A percentile compares a stretch with the other conserved stretches of the same genome.
These are phyloP conservation scores for Eimeria necatrix DNA, from an alignment of 169 alveolate genomes.

Conservation along the genomic window DNA sequence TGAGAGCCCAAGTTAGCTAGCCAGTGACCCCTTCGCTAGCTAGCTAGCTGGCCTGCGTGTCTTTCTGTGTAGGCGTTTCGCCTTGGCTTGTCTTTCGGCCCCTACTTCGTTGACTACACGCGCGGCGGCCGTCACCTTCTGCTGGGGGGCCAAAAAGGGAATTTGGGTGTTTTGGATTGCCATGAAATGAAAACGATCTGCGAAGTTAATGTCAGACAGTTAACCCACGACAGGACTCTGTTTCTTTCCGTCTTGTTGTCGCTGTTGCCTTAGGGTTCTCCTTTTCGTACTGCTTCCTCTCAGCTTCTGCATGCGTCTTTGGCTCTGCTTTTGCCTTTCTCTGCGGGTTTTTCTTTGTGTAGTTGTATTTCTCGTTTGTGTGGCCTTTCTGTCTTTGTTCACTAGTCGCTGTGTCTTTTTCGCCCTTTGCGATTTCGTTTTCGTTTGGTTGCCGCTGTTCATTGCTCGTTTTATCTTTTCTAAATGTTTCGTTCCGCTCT, in stretches of 20 bases:
- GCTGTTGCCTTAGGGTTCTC: background rate
- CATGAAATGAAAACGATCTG: background rate
- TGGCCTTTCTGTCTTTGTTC: no score
- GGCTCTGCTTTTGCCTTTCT: background rate
- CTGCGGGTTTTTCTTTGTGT: background rate
- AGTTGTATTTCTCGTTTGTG: no score
- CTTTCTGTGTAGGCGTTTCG: constrained; percentile 82
- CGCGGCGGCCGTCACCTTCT: constrained; percentile 92
- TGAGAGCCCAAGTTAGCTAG: no score
- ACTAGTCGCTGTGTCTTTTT: no score
- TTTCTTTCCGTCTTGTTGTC: no score
- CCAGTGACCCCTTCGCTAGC: no score
- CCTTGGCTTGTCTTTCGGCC: constrained; percentile 90
- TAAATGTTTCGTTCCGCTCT: no score
- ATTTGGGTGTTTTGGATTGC: constrained; percentile 89
- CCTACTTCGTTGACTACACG: constrained; percentile 91
- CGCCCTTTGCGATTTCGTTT: no score
- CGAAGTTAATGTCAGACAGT: background rate
- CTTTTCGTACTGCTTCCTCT: background rate
- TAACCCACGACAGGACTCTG: no score
- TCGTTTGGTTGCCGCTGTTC: no score
- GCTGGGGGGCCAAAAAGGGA: constrained; percentile 94
- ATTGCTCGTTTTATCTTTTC: no score
- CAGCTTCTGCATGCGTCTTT: background rate
- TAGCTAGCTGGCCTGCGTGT: background rate